Evolutionary conservation across 2,329 filamentous ascomycete genomes (phyloP), one percentile per base, ranked within the genome.

Genomic region (Neurospora sp.): DNA sequence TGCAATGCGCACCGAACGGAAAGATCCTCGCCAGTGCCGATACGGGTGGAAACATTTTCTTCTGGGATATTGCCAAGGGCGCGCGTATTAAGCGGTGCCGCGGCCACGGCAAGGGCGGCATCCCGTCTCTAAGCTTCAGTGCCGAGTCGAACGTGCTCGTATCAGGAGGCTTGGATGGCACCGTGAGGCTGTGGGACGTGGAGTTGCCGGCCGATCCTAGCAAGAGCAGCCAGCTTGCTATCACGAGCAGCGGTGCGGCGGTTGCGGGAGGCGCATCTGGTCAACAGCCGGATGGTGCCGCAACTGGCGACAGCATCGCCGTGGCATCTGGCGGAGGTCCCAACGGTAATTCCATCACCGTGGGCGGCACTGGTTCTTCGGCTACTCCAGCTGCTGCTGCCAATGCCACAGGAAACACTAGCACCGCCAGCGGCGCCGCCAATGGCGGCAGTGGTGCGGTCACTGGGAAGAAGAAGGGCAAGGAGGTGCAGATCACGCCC

Each of bases 121-220:
- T 99, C 74, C 96, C 93, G 89, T 96, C 92, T 5, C 85, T 99
- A 1, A 93, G 92, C 78, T 99, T 96, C 87, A 96, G 92, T 74
- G 93, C 94, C 19, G 96, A 99, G 79, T 97, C 93, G 1, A 96
- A 88, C 1, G 91, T 97, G 1, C 88, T 99, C 0, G 91, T 95
- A 0, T 97, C 94, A 0, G 93, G 93, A 19, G 95, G 94, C 23
- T 91, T 95, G 42, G 96, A 99, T 78, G 91, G 93, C 73, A 97
- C 94, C 0, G 94, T 99, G 19, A 90, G 96, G 38, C 85, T 97
- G 8, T 99, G 96, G 96, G 96, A 98, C 76, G 91, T 97, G 5
- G 87, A 90, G 79, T 84, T 92, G 76, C 86, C 92, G 62, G 84
- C 90, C 38, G 87, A 93, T 72, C 86, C 88, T 9, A 85, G 84